A percentile compares a stretch with the other conserved stretches of the same genome.
phyloP scores from a whole-genome alignment of 306 rosid genomes.

The Malus sylvestris region DNA sequence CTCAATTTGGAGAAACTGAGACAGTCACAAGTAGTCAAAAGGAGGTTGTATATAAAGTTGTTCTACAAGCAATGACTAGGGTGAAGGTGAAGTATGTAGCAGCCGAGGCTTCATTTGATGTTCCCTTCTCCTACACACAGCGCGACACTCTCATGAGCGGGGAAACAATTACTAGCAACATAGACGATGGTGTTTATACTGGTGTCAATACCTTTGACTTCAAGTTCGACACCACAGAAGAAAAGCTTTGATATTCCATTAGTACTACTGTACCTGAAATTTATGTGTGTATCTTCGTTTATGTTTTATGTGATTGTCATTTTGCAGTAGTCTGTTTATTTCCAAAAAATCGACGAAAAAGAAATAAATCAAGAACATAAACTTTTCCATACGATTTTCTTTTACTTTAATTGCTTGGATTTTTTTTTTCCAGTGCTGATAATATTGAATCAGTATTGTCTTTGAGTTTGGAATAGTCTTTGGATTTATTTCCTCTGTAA shows the following conservation, averaged over 20 bases:
- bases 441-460: no score
- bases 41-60: neutral
- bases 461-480: no score
- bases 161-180: neutral
- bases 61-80: neutral
- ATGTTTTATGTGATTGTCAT: no score
- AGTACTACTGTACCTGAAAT: neutral
- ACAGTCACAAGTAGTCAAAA: neutral
- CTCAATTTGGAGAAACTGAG: neutral
- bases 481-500: no score
- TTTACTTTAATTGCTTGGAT: no score
- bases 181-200: slow-evolving; percentile 5
- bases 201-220: neutral
- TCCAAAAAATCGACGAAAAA: neutral
- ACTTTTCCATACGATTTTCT: no score
- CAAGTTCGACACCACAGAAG: neutral
- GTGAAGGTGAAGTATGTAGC: neutral
- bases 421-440: no score
- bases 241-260: neutral
- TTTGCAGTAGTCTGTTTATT: neutral
- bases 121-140: slow-evolving; percentile 7
- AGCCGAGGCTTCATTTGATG: neutral
- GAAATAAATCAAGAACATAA: no score
- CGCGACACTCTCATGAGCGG: neutral
- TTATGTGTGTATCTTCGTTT: neutral